Evolutionary conservation across 805 yeast species (phyloP), one percentile per base, ranked within the genome.

Genomic region (Schwanniomyces sp.): DNA sequence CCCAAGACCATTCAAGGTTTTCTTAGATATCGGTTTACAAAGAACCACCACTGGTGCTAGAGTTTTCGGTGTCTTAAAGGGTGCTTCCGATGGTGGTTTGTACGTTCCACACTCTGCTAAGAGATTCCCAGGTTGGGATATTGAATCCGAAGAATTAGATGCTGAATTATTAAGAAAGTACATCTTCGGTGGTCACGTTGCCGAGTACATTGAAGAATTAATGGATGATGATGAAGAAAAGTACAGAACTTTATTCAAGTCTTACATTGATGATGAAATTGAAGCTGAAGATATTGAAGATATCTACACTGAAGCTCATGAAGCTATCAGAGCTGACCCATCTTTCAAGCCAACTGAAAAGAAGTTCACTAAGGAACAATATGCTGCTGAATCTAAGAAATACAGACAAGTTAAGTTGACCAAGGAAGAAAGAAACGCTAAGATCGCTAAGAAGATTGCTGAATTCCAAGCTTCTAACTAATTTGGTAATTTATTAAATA

Each of bases 81-180:
- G 99, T 88, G 99, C 99, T 71, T 92, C 98, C 58, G 99, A 94
- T 76, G 99, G 99, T 88, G 99, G 99, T 69, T 83, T 94, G 70
- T 90, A 88, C 91, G 82, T 94, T 73, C 99, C 99, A 64, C 99
- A 94, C 91, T 90, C 96, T 66, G 88, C 96, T 73, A 91, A 91
- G 85, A 91, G 99, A 87, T 94, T 91, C 96, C 99, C 99, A 79
- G 99, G 99, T 82, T 94, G 92, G 96, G 99, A 94, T 79, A 89
- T 92, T 69, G 99, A 94, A 84, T 71, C 86, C 67, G 96, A 94
- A 83, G 99, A 94, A 82, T 85, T 94, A 68, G 99, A 94, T 74
- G 90, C 97, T 67, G 99, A 94, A 74, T 78, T 84, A 64, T 85
- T 94, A 77, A 90, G 97, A 90, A 90, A 89, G 80, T 94, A 94